Evolutionary conservation across 768 basidiomycete species (phyloP), one percentile per base, ranked within the genome.

Genomic region (Tylopilus vinaceipallidus): DNA sequence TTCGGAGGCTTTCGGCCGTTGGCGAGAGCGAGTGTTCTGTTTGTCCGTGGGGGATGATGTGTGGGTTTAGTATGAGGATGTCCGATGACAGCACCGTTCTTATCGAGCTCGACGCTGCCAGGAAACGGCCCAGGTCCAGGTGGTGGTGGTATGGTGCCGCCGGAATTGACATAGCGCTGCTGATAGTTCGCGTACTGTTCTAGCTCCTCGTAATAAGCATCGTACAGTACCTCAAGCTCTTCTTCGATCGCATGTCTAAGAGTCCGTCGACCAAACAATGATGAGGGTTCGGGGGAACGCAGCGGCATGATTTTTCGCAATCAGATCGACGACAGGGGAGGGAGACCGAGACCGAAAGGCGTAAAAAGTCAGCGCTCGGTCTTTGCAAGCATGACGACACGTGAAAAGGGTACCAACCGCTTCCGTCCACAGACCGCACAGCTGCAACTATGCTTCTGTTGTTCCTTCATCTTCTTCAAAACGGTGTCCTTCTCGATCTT

Each of bases 191-290:
- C 97, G 83, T 98, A 98, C 77, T 89, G 86, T 81, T 97, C 92
- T 78, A 99, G 87, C 81, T 98, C 95, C 72, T 97, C 92, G 84
- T 98, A 98, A 82, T 98, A 99, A 78, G 95, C 94, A 82, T 98
- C 95, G 83, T 99, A 99, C 75, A 98, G 86, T 77, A 94, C 91
- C 79, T 98, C 93, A 72, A 99, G 88, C 79, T 99, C 97, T 76
- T 95, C 91, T 78, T 99, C 97, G 77, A 99, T 98, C 56, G 95
- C 95, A 76, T 88, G 87, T 62, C 91, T 95, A 64, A 60, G 57
- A 38, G 45, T 34, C 52, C 58, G 37, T 53, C 46, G 54, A 56
- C 49, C 43, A 39, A 61, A 40, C 27, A 50, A 56, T 45, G 52
- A 49, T 35, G 42, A 45, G 49, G 29, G 50, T 44, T 53, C 22